Evolutionary conservation across 2,329 filamentous ascomycete species (phyloP), one percentile per base, ranked within the genome.

Genomic region (Chaetomium strumarium): DNA sequence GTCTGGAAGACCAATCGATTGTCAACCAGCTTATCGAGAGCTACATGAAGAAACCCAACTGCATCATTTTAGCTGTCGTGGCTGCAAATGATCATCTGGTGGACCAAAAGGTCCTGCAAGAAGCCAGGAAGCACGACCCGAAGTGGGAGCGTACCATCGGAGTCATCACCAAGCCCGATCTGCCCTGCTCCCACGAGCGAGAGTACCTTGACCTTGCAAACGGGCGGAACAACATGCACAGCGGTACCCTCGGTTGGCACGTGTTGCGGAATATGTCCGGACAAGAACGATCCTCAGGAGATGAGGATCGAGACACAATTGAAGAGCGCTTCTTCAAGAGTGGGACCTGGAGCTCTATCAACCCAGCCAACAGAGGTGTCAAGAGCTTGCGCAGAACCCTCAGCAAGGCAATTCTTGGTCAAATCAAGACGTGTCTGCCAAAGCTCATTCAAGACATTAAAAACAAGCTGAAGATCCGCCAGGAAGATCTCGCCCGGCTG

Each of bases 31-130:
- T 83, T 7, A 74, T 80, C 2, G 62, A 73, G 5, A 63, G 64
- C 0, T 87, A 86, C 61, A 81, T 86, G 70, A 62, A 65, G n/a
- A 71, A 78, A 17, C 63, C 69, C 2, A 67, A 79, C 14, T 83
- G 74, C 58, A 80, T 86, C 50, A 80, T 84, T 2, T 69, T 85
- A 1, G 76, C 79, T 4, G 74, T 83, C 0, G 68, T 83, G 0
- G 78, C 75, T 0, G 79, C 78, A 0, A 78, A 76, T 49, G 73
- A 73, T 24, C 78, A 85, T 49, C 73, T 75, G 54, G 76, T 77
- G 3, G 76, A 80, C 38, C 83, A 87, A 57, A 68, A 72, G 13
- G 75, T 87, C 8, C 63, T 81, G 0, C 70, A 76, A 3, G 60
- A 74, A 46, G 71, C 76, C n/a, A 73, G 75, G 19, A 60, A 63